Evolutionary conservation across 1,284 basidiomycete species (phyloP).

Genomic region (Earliella scabrosa): DNA sequence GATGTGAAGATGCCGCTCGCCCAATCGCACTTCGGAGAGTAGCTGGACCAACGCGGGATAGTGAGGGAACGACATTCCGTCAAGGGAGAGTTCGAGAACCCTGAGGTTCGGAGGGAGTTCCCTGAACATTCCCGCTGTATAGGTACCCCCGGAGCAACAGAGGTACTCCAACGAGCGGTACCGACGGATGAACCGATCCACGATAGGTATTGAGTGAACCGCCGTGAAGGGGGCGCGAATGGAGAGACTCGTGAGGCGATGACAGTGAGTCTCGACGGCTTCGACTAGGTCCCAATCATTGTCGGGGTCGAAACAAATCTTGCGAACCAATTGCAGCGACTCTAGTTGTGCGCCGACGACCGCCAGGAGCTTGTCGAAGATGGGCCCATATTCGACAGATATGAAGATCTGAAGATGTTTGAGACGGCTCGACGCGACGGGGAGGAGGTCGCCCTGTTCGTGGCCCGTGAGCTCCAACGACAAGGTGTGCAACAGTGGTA

Average conservation of each 20-base stretch:
- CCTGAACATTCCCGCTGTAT: background rate
- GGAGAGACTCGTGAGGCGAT: slow-evolving; percentile 1
- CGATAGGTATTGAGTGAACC: background rate
- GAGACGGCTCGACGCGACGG: background rate
- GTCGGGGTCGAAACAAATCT: slow-evolving; percentile 2
- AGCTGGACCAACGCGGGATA: background rate
- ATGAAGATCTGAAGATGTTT: slow-evolving; percentile 2
- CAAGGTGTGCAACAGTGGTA: slow-evolving; percentile 2
- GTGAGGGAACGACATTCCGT: background rate
- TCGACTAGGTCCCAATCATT: slow-evolving; percentile 2
- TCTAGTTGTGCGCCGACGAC: slow-evolving; percentile 7
- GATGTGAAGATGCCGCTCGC: background rate
- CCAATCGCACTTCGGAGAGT: background rate
- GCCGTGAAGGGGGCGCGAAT: background rate
- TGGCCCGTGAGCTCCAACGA: slow-evolving; percentile 15
- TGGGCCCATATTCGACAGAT: background rate
- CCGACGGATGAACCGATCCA: background rate
- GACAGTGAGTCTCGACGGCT: slow-evolving; percentile 9
- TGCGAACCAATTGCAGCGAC: slow-evolving; percentile 2
- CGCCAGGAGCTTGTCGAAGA: slow-evolving; percentile 6
- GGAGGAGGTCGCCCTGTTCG: slow-evolving; percentile 4
- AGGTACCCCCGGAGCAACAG: background rate
- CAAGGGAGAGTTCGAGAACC: background rate
- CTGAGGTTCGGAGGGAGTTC: background rate
- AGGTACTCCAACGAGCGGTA: background rate